These are phyloP conservation scores for Neofusicoccum umdonicola DNA, from an alignment of 2,329 filamentous ascomycete genomes.

Conservation along the genomic window DNA sequence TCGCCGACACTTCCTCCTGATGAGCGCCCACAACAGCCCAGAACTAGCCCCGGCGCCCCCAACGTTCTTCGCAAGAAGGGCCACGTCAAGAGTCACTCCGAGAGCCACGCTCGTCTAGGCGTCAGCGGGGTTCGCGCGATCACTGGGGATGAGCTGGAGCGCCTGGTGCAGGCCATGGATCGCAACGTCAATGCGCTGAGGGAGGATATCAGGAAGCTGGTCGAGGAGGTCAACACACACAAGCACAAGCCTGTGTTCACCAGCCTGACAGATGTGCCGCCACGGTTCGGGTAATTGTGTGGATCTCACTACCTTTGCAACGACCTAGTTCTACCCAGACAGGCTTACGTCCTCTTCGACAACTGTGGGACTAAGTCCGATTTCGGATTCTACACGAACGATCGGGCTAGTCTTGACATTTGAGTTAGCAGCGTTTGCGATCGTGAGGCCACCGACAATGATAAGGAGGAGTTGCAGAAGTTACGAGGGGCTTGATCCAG, in stretches of 20 bases:
- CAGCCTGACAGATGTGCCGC: background rate
- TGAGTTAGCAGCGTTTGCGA: too few relatives aligned
- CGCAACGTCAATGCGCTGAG: background rate
- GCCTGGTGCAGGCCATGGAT: background rate
- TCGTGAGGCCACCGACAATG: too few relatives aligned
- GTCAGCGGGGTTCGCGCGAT: background rate
- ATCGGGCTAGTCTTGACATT: too few relatives aligned
- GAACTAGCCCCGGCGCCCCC: too few relatives aligned
- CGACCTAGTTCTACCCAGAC: too few relatives aligned
- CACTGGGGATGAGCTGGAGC: background rate
- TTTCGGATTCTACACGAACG: too few relatives aligned
- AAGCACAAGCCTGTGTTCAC: background rate
- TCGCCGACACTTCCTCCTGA: background rate
- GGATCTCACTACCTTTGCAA: too few relatives aligned
- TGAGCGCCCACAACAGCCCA: background rate
- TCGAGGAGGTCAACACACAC: constrained; percentile 7
- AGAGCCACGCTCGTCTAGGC: background rate
- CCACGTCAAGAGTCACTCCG: background rate
- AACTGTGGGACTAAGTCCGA: too few relatives aligned
- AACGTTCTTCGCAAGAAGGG: background rate
- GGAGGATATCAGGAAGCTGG: constrained; percentile 6
- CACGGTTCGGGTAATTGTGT: background rate
- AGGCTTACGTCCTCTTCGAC: too few relatives aligned
- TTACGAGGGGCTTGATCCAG: too few relatives aligned
- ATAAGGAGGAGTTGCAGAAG: too few relatives aligned